A percentile compares a stretch with the other conserved stretches of the same genome.
Evolutionary conservation across 2,329 filamentous ascomycete species (phyloP).

Genomic region (Elsinoe australis): DNA sequence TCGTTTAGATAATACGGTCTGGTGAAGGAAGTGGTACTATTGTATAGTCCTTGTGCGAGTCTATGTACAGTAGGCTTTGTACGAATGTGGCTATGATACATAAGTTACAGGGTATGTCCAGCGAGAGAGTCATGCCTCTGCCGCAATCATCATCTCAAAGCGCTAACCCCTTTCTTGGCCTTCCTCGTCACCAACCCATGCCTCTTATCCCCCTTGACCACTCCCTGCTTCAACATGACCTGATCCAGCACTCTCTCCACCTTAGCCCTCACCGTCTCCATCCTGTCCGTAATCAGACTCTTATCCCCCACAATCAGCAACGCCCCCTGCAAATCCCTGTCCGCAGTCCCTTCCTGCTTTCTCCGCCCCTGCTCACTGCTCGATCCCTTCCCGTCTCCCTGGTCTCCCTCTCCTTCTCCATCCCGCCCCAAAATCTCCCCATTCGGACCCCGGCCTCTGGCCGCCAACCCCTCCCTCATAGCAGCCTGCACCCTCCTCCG

Average conservation of each 20-base stretch:
- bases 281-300: background rate
- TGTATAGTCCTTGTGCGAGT: too few relatives aligned
- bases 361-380: background rate
- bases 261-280: background rate
- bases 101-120: too few relatives aligned
- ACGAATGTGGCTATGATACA: background rate
- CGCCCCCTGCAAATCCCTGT: slow-evolving; percentile 1
- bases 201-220: background rate
- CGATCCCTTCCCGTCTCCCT: background rate
- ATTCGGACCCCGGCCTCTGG: slow-evolving; percentile 33
- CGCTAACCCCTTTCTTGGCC: background rate
- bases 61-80: too few relatives aligned
- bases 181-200: background rate
- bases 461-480: slow-evolving; percentile 39
- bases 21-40: too few relatives aligned
- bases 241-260: background rate
- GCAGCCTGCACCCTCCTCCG: slow-evolving; percentile 39
- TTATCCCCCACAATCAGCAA: slow-evolving; percentile 1
- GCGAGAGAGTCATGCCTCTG: too few relatives aligned
- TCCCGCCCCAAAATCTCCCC: background rate
- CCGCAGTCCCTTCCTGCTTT: background rate
- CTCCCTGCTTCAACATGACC: background rate
- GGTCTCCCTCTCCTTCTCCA: background rate
- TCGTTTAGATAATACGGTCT: background rate
- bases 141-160: background rate